phyloP scores from a whole-genome alignment of 225 moss, liverwort and hornwort genomes.

The Physcomitrium patens region DNA sequence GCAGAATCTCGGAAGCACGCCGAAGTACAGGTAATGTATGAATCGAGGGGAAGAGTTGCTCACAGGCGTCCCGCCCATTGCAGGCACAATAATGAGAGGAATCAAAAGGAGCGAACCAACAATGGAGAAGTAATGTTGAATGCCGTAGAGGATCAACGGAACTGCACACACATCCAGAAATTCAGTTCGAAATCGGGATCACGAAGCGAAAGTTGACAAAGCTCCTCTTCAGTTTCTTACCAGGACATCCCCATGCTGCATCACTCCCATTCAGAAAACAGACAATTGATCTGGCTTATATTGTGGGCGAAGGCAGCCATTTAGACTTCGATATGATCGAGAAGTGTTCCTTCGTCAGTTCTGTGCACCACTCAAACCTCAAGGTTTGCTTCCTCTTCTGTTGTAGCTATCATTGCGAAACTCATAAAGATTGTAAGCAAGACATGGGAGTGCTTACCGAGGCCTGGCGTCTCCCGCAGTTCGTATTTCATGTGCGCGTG shows the following conservation, averaged over 20 bases:
- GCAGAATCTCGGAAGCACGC: neutral
- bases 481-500: slow-evolving; percentile 95
- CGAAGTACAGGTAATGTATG: neutral
- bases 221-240: too few species aligned
- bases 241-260: too few species aligned
- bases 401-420: too few species aligned
- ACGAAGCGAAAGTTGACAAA: too few species aligned
- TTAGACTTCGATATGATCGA: too few species aligned
- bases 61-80: slow-evolving; percentile 80
- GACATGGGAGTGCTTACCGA: slow-evolving; percentile 43
- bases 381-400: neutral
- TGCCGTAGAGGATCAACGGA: slow-evolving; percentile 72
- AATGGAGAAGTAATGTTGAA: slow-evolving; percentile 91
- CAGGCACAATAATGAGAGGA: slow-evolving; percentile 88
- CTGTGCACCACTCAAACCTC: neutral
- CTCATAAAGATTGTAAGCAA: too few species aligned
- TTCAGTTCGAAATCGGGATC: neutral
- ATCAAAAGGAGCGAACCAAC: slow-evolving; percentile 83
- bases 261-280: too few species aligned
- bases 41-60: slow-evolving; percentile 23
- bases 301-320: too few species aligned
- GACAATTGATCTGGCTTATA: too few species aligned
- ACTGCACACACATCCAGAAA: slow-evolving; percentile 52
- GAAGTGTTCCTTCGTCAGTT: too few species aligned
- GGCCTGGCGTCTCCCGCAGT: slow-evolving; percentile 80